A percentile compares a stretch with the other conserved stretches of the same genome.
phyloP scores from a whole-genome alignment of 2,329 filamentous ascomycete species.

The Monilinia fructicola region DNA sequence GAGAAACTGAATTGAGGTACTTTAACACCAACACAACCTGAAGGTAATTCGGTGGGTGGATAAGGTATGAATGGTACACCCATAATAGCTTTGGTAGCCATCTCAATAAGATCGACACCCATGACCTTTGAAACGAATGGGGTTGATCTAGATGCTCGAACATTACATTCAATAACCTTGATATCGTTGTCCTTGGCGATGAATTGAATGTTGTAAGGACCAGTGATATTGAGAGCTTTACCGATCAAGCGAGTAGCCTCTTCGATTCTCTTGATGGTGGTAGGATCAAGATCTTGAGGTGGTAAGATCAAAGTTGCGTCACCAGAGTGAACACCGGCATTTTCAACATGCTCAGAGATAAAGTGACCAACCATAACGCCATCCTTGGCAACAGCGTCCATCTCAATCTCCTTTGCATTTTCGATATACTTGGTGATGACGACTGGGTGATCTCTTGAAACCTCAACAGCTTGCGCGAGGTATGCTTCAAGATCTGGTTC shows the following conservation, averaged over 20 bases:
- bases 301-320: constrained; percentile 94
- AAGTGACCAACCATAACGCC: constrained; percentile 89
- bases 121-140: constrained; percentile 98
- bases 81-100: constrained; percentile 84
- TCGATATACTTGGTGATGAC: constrained; percentile 99
- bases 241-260: constrained; percentile 95
- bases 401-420: constrained; percentile 92
- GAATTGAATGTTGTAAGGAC: constrained; percentile 99
- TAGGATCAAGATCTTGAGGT: constrained; percentile 73
- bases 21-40: constrained; percentile 91
- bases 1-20: constrained; percentile 99
- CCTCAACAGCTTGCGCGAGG: constrained; percentile 82
- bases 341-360: constrained; percentile 92
- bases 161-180: constrained; percentile 98
- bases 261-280: constrained; percentile 83
- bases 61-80: constrained; percentile 80
- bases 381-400: constrained; percentile 84
- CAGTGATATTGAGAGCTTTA: constrained; percentile 94
- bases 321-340: constrained; percentile 96
- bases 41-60: constrained; percentile 70
- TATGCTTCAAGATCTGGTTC: constrained; percentile 91
- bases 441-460: constrained; percentile 96
- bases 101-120: constrained; percentile 93
- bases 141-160: constrained; percentile 95
- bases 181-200: constrained; percentile 82